These are phyloP conservation scores for Fusarium liriodendri DNA, from an alignment of 2,329 filamentous ascomycete genomes.

Conservation along the genomic window DNA sequence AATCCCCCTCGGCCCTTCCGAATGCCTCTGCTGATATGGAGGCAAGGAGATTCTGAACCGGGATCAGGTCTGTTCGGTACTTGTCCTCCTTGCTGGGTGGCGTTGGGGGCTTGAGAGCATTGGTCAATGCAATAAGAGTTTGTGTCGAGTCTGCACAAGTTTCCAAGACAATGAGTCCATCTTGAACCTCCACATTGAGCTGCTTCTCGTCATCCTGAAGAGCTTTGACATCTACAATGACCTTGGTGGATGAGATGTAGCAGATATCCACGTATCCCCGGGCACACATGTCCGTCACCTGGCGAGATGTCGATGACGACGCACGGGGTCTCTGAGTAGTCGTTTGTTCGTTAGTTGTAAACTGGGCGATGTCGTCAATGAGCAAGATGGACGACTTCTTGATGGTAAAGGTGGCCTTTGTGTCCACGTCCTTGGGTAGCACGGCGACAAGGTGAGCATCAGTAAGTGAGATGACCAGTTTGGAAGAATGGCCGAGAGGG, in stretches of 20 bases:
- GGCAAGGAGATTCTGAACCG: slow-evolving; percentile 87
- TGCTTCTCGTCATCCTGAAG: slow-evolving; percentile 69
- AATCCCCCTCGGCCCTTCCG: slow-evolving; percentile 68
- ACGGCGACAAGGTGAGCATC: slow-evolving; percentile 78
- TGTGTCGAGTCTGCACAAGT: slow-evolving; percentile 98
- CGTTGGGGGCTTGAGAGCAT: slow-evolving; percentile 83
- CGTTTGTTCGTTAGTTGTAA: slow-evolving; percentile 19
- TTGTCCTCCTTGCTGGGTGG: slow-evolving; percentile 85
- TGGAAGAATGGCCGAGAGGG: slow-evolving; percentile 79
- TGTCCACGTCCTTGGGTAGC: slow-evolving; percentile 73
- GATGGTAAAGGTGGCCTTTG: slow-evolving; percentile 74
- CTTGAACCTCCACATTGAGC: slow-evolving; percentile 83
- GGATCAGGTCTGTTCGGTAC: slow-evolving; percentile 88
- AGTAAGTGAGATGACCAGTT: slow-evolving; percentile 81
- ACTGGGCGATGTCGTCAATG: slow-evolving; percentile 75
- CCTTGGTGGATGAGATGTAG: slow-evolving; percentile 84
- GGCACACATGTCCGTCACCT: slow-evolving; percentile 68
- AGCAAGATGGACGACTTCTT: slow-evolving; percentile 86
- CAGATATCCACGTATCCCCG: slow-evolving; percentile 88
- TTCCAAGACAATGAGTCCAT: slow-evolving; percentile 90
- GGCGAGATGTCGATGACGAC: slow-evolving; percentile 55
- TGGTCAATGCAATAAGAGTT: slow-evolving; percentile 83
- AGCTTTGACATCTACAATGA: slow-evolving; percentile 69
- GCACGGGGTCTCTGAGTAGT: slow-evolving; percentile 41
- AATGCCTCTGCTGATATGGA: slow-evolving; percentile 92